Conservation (phyloP, 805 yeast species). For the Metschnikowia reukaufii region DNA sequence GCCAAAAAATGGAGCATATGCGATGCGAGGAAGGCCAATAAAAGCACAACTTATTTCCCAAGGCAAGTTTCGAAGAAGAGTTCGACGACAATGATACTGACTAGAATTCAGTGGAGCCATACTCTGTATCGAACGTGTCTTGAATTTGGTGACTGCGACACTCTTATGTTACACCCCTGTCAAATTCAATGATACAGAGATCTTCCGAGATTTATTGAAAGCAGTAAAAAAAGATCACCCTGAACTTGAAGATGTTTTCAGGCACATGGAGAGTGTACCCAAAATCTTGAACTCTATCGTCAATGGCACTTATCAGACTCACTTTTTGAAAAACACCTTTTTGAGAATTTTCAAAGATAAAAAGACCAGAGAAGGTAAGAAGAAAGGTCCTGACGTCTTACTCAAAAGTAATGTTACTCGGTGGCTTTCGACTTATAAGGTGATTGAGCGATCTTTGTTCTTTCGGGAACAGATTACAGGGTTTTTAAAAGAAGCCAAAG, state of each 20-base stretch:
- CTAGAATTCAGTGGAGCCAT: background rate
- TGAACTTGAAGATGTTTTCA: background rate
- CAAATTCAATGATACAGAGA: background rate
- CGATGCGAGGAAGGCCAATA: too few species aligned
- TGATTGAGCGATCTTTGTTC: background rate
- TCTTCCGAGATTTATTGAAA: background rate
- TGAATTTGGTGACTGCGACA: background rate
- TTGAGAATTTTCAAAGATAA: background rate
- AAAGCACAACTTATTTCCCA: too few species aligned
- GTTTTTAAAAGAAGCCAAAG: background rate
- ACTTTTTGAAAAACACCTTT: background rate
- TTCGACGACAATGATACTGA: too few species aligned
- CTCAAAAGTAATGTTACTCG: background rate
- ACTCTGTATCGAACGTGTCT: background rate
- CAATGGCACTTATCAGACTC: background rate
- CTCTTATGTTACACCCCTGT: background rate
- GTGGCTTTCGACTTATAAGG: background rate
- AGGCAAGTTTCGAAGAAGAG: too few species aligned
- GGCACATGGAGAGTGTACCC: background rate
- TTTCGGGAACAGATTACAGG: background rate
- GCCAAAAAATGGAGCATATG: too few species aligned
- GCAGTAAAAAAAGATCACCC: background rate
- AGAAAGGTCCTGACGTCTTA: background rate
- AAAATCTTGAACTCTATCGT: background rate
- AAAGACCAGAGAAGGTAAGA: background rate